Evolutionary conservation across 768 basidiomycete species (phyloP), one percentile per base, ranked within the genome.

Genomic region (Suillus subaureus): DNA sequence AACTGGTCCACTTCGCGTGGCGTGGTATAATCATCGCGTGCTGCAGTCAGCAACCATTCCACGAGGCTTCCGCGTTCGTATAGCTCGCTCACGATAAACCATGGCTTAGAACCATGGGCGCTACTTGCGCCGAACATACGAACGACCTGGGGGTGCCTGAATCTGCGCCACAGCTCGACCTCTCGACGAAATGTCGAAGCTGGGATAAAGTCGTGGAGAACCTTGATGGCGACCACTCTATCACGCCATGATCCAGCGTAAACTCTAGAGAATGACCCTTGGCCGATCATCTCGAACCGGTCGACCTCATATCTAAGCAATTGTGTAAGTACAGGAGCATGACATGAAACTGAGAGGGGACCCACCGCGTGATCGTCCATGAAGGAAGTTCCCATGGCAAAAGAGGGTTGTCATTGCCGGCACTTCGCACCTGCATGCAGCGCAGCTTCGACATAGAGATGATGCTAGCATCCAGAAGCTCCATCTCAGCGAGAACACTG

Each of bases 11-110:
- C 39, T 35, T 31, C 58, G 15, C 21, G 60, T 35, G 6, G 21
- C 13, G 49, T 47, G n/a, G 62, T 51, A 64, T 47, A 40, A 18
- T 60, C 40, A 58, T 33, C 62, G 37, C 61, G 51, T 23, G 45
- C 65, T 28, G 65, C 74, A 61, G 72, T 68, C 71, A 83, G 83
- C 68, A 95, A 76, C 70, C 82, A 90, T 64, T 81, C 80, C 23
- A 85, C 83, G 43, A 94, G 77, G 68, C 84, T 88, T 28, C 91
- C 91, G 45, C 89, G 81, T 67, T 83, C 77, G 77, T 85, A 82
- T 73, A 90, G 93, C 43, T 90, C 89, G 70, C 87, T 89, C 57
- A 96, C 92, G 61, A 91, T 84, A 78, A 91, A 92, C 87, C 88
- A 93, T 15, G 91, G 92, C 15, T 87, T 85, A 49, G 89, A 87